Evolutionary conservation across 2,329 filamentous ascomycete species (phyloP), one percentile per base, ranked within the genome.

Genomic region (Alternaria arborescens): DNA sequence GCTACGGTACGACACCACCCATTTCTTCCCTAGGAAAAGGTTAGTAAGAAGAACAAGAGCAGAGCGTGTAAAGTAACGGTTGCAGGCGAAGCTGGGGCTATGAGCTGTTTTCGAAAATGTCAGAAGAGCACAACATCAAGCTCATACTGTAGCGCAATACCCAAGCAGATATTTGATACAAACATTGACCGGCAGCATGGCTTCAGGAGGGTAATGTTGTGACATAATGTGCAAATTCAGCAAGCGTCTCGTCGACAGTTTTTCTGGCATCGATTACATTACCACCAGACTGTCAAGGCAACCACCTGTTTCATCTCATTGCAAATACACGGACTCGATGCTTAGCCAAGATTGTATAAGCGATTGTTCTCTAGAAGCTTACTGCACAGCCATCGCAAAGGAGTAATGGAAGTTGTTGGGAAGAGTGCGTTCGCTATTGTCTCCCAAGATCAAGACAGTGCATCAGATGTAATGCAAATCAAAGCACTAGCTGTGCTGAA

Each of bases 221-320:
- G 90, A 94, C 73, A 86, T 97, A 7, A 93, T 97, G 14, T 90
- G 91, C 80, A 96, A 95, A 91, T 97, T 95, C 83, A 88, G 87
- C 53, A 89, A 88, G 69, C 93, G 93, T 93, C 18, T 91, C 67
- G 90, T 93, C 7, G 91, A 91, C 65, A 90, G 95, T 68, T 96
- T 92, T 1, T 97, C 97, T 75, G 93, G 93, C 58, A 14, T 97
- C 46, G 93, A 97, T 79, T 88, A 93, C 67, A 97, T 97, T 72
- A 95, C 95, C 80, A 91, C 90, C 66, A 92, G 97, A 71, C 32
- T 91, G 89, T 61, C 92, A 94, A 78, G 89, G 91, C n/a, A 84
- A 88, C 51, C 84, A 91, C 78, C 87, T 86, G 60, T 86, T 84
- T 58, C 81, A 87, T 52, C 82, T 89, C 83, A 67, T 91, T 88